phyloP scores from a whole-genome alignment of 2,329 filamentous ascomycete species.

The Xenoacremonium recifei region DNA sequence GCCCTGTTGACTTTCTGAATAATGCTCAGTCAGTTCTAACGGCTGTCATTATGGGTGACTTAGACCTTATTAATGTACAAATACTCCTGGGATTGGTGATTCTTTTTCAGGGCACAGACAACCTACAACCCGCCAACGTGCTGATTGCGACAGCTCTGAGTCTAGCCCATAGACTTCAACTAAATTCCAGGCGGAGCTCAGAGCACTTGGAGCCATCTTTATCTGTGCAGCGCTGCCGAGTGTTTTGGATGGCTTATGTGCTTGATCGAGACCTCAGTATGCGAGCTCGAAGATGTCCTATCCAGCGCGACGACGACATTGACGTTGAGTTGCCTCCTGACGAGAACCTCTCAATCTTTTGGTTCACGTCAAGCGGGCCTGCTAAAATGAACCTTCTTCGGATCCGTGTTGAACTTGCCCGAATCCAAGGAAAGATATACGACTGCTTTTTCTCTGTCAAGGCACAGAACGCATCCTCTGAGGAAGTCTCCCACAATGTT shows the following conservation, averaged over 20 bases:
- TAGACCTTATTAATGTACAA: conserved; percentile 27
- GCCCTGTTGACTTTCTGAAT: conserved; percentile 13
- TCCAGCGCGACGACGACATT: conserved; percentile 9
- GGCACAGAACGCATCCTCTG: neutral
- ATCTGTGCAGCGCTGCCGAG: conserved; percentile 21
- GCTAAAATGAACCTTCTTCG: conserved; percentile 6
- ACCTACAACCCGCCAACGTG: conserved; percentile 23
- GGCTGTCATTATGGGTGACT: conserved; percentile 25
- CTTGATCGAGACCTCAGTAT: conserved; percentile 24
- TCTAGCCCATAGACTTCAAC: conserved; percentile 24
- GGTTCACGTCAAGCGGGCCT: neutral
- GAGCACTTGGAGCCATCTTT: conserved; percentile 10
- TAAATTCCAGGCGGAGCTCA: conserved; percentile 20
- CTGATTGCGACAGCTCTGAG: conserved; percentile 28
- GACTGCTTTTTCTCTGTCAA: neutral
- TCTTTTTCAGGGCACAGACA: conserved; percentile 21
- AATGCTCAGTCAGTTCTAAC: conserved; percentile 27
- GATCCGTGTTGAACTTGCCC: conserved; percentile 4
- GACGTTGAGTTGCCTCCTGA: conserved; percentile 1
- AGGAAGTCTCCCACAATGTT: neutral
- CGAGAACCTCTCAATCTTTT: neutral
- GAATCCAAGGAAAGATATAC: conserved; percentile 8
- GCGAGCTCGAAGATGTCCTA: conserved; percentile 2
- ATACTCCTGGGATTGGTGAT: conserved; percentile 28
- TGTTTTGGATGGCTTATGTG: conserved; percentile 32